phyloP scores from a whole-genome alignment of 306 rosid genomes.

The Vigna nakashimae region DNA sequence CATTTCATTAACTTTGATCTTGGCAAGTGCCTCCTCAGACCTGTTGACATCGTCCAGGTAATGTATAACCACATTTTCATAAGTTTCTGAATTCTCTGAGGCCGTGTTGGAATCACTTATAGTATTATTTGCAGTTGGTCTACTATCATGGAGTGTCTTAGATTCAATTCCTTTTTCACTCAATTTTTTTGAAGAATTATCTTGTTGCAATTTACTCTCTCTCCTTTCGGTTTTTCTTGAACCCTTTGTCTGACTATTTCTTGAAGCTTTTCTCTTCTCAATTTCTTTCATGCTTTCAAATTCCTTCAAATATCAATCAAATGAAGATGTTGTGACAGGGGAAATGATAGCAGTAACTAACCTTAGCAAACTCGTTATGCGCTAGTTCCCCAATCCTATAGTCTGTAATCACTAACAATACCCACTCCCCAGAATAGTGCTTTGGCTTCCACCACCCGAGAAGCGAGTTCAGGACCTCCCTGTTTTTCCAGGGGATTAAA shows the following conservation, averaged over 20 bases:
- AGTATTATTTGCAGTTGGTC: conserved; percentile 45
- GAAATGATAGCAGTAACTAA: conserved; percentile 47
- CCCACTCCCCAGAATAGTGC: conserved; percentile 41
- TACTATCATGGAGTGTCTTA: conserved; percentile 54
- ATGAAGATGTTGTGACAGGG: conserved; percentile 42
- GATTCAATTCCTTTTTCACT: conserved; percentile 60
- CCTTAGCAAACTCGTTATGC: conserved; percentile 25
- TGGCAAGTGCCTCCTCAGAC: conserved; percentile 59
- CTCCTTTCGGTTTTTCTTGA: conserved; percentile 60
- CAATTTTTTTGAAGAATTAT: conserved; percentile 57
- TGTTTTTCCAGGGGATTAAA: conserved; percentile 27
- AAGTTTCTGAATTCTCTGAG: conserved; percentile 64
- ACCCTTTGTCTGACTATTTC: conserved; percentile 64
- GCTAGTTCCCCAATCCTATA: conserved; percentile 30
- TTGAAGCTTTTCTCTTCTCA: conserved; percentile 68
- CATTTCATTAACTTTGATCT: conserved; percentile 57
- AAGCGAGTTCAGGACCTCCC: conserved; percentile 24
- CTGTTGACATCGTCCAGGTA: conserved; percentile 76
- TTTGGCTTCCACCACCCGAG: conserved; percentile 32
- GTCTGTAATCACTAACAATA: conserved; percentile 31
- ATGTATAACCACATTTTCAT: conserved; percentile 59
- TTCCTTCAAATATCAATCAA: conserved; percentile 47
- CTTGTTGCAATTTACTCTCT: conserved; percentile 61
- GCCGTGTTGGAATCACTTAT: conserved; percentile 64
- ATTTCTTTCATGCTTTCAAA: conserved; percentile 72